Evolutionary conservation across 139 green algal genomes (phyloP).

Genomic region (Cymbomonas tetramitiformis): DNA sequence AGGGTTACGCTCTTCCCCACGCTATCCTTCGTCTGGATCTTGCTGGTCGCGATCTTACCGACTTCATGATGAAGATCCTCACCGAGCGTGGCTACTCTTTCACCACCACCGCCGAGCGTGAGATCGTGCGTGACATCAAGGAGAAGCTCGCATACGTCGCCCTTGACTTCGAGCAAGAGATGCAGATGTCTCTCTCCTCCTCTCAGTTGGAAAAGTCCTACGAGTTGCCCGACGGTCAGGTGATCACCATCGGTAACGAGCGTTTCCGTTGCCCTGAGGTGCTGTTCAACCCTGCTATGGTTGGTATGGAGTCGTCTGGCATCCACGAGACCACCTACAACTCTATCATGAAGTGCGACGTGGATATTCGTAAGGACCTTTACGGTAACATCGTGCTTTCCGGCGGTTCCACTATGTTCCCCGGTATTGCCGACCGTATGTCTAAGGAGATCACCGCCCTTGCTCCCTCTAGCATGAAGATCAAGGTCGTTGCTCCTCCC

Average conservation of each 20-base stretch:
- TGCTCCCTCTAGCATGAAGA: constrained; percentile 75
- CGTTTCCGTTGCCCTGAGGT: constrained; percentile 92
- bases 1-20: constrained; percentile 90
- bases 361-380: constrained; percentile 93
- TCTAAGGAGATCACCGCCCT: constrained; percentile 85
- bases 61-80: constrained; percentile 90
- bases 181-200: constrained; percentile 50
- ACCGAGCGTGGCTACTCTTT: constrained; percentile 94
- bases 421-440: constrained; percentile 90
- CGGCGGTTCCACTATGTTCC: constrained; percentile 91
- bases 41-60: constrained; percentile 86
- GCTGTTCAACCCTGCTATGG: constrained; percentile 79
- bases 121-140: constrained; percentile 99
- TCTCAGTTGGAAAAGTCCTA: constrained; percentile 82
- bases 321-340: constrained; percentile 95
- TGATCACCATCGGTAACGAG: constrained; percentile 90
- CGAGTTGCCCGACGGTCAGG: constrained; percentile 47
- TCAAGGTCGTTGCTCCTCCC: constrained; percentile 82
- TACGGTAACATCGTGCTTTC: constrained; percentile 90
- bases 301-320: constrained; percentile 75
- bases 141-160: constrained; percentile 97
- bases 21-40: constrained; percentile 89
- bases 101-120: constrained; percentile 88
- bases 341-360: constrained; percentile 96
- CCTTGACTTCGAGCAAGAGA: constrained; percentile 91